Evolutionary conservation across 2,329 filamentous ascomycete species (phyloP).

Genomic region (Domatiomyces globalis): DNA sequence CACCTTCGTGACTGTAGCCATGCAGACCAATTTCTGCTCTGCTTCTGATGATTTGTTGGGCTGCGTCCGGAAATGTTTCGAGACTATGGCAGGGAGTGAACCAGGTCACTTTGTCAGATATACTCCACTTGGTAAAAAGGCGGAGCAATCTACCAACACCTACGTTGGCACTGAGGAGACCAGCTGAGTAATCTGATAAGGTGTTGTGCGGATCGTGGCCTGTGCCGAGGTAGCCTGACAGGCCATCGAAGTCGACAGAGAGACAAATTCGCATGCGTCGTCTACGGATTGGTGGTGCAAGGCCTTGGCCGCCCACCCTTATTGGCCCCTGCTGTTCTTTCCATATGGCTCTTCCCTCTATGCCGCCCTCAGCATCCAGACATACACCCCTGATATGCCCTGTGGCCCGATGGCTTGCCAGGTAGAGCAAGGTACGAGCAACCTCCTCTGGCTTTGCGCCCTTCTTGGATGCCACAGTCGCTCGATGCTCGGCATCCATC

Average conservation of each 20-base stretch:
- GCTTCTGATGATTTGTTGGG: conserved; percentile 36
- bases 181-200: conserved; percentile 41
- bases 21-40: conserved; percentile 32
- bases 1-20: conserved; percentile 27
- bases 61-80: conserved; percentile 42
- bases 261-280: conserved; percentile 20
- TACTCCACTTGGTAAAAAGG: conserved; percentile 37
- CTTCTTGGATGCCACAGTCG: conserved; percentile 35
- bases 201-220: conserved; percentile 39
- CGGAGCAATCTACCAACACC: conserved; percentile 42
- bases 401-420: conserved; percentile 37
- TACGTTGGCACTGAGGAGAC: conserved; percentile 43
- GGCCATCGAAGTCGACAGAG: conserved; percentile 43
- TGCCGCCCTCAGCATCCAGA: conserved; percentile 37
- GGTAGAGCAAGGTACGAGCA: conserved; percentile 35
- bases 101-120: conserved; percentile 43
- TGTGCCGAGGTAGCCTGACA: conserved; percentile 47
- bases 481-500: conserved; percentile 37
- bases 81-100: conserved; percentile 47
- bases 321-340: conserved; percentile 28
- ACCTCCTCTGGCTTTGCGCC: conserved; percentile 37
- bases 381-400: conserved; percentile 43
- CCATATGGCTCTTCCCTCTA: conserved; percentile 39
- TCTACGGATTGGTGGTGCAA: conserved; percentile 3
- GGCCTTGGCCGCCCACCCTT: conserved; percentile 3